These are phyloP conservation scores for Mycoemilia scoparia DNA, from an alignment of 192 early-diverging fungal species.

Conservation along the genomic window DNA sequence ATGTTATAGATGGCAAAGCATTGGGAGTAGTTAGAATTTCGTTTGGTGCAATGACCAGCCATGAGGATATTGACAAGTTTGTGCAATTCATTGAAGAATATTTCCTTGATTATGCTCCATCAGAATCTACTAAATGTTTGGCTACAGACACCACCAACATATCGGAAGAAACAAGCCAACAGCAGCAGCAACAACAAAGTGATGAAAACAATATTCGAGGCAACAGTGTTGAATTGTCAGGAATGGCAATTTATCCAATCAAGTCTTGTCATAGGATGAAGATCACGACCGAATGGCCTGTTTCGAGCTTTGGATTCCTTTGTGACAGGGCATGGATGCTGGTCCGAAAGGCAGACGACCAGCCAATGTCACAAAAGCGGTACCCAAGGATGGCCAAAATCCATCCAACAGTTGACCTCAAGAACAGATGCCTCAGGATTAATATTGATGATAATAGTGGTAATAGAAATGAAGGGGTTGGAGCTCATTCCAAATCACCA, in stretches of 20 bases:
- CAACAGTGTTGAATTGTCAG: conserved; percentile 4
- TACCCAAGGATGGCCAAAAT: conserved; percentile 46
- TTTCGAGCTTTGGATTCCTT: conserved; percentile 32
- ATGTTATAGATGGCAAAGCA: conserved; percentile 48
- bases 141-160: conserved; percentile 2
- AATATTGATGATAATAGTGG: too few species aligned
- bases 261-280: conserved; percentile 59
- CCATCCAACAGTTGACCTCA: conserved; percentile 22
- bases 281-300: conserved; percentile 25
- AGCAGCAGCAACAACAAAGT: neutral
- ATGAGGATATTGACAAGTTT: conserved; percentile 38
- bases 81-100: conserved; percentile 37
- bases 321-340: conserved; percentile 49
- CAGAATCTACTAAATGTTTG: neutral
- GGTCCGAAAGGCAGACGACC: conserved; percentile 28
- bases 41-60: conserved; percentile 49
- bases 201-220: neutral
- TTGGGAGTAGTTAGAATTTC: conserved; percentile 59
- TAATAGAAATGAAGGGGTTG: too few species aligned
- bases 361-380: conserved; percentile 48
- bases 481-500: too few species aligned
- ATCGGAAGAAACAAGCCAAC: neutral
- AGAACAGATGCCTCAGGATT: conserved; percentile 5
- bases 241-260: conserved; percentile 44
- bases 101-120: conserved; percentile 16